Base-by-base conservation (phyloP, 768 basidiomycete species). In the Coprinopsis strossmayeri region DNA sequence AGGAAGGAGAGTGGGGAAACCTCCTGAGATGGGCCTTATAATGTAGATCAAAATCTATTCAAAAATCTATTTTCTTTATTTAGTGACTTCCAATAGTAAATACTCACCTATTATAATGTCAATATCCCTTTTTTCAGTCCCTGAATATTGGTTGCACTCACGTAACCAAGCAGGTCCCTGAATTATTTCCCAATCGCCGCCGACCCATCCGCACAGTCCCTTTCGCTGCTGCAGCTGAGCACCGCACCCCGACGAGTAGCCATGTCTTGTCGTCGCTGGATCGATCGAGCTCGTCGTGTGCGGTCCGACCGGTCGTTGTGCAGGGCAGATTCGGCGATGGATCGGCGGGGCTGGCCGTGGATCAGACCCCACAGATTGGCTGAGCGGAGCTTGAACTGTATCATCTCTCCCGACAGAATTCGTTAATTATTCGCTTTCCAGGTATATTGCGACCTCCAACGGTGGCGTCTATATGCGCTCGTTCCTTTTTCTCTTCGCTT, bases 61-160 rank as follows among this genome's bases (percentile, higher is more conserved):
- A n/a, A n/a, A n/a, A n/a, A n/a, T n/a, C n/a, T n/a, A n/a, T n/a
- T n/a, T n/a, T n/a, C n/a, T n/a, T n/a, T n/a, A n/a, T n/a, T n/a
- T n/a, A n/a, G n/a, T n/a, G n/a, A n/a, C n/a, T n/a, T n/a, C n/a
- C n/a, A n/a, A n/a, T n/a, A n/a, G n/a, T n/a, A n/a, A n/a, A n/a
- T n/a, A n/a, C n/a, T n/a, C n/a, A n/a, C n/a, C n/a, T n/a, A n/a
- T n/a, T n/a, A n/a, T n/a, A 79, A 81, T 86, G 87, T 87, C 84
- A 80, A 79, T 10, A 38, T 38, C 10, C 9, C 9, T 34, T 9
- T 9, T 34, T 34, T 18, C 23, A 25, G 7, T 7, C 76, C 77
- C 75, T 75, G 72, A 73, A 73, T 74, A 76, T 73, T 65, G 75
- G 71, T 70, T 53, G 55, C 61, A 64, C 69, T 77, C 79, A 83